Evolutionary conservation across 108 stramenopile genomes (phyloP), one percentile per base, ranked within the genome.

Genomic region (Pseudonitzschia delicatissima): DNA sequence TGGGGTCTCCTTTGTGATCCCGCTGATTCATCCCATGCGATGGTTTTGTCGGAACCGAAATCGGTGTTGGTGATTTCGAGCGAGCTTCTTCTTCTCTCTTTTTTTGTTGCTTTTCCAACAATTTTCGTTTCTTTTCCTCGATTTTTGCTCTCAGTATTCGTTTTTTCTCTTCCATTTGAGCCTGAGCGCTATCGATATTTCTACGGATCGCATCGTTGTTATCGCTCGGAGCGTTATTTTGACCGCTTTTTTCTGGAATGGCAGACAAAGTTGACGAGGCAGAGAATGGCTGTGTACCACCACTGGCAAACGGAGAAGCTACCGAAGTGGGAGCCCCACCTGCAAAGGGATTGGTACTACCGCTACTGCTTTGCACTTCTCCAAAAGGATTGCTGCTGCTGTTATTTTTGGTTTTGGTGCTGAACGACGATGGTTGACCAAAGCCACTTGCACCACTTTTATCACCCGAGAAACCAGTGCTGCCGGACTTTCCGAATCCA

Each of bases 141-240:
- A 73, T 21, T 40, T 73, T 61, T 3, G 64, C 57, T 29, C 59
- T 55, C 3, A 73, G 35, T 29, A 44, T 39, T 61, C 61, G 47
- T 50, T 77, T 79, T 50, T 71, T 82, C 61, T 64, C 74, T 55
- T 76, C 67, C 17, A 87, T 73, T 58, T 74, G 18, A 47, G 62
- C 63, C 82, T 82, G 50, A 82, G 81, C 71, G 13, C 15, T 23
- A 44, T n/a, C 9, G 26, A 5, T 45, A 44, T 17, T 45, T 3
- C 8, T 13, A 21, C 3, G 26, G 3, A 23, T 18, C 35, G 21
- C 13, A 12, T 57, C 42, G 53, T 40, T 44, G 29, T 13, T 21
- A 31, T 40, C 31, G 23, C 45, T 23, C 42, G 18, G 23, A 31
- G n/a, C 9, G 62, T 31, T 49, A 45, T 51, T 26, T 27, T 48